Percentiles rank a stretch among this genome's conserved stretches.
Evolutionary conservation across 345 rosid species (phyloP).

Genomic region (Chamaenerion angustifolium): DNA sequence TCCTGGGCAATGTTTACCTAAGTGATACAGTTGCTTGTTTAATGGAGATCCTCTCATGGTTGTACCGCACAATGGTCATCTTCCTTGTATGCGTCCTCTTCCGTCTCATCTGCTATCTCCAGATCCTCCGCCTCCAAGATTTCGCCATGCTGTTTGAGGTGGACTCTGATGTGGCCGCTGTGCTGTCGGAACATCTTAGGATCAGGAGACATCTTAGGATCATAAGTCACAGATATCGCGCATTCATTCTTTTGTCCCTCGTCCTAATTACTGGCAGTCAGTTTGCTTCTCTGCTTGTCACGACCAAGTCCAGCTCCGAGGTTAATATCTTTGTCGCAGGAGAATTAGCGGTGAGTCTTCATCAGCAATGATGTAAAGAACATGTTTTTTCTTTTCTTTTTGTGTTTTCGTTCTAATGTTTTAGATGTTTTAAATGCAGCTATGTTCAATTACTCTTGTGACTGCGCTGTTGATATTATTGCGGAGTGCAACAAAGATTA

Average conservation of each 20-base stretch:
- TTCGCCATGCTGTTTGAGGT: conserved; percentile 55
- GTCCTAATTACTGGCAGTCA: conserved; percentile 75
- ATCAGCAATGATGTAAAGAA: background rate
- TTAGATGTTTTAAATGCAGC: background rate
- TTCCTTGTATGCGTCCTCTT: conserved; percentile 79
- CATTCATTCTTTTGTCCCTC: conserved; percentile 48
- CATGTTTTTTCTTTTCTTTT: background rate
- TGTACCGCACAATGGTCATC: conserved; percentile 68
- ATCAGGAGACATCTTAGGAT: conserved; percentile 75
- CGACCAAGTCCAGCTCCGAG: conserved; percentile 35
- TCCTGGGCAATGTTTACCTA: conserved; percentile 57
- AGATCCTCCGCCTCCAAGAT: conserved; percentile 82
- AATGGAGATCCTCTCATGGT: conserved; percentile 84
- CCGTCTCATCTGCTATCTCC: conserved; percentile 80
- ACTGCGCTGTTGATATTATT: conserved; percentile 47
- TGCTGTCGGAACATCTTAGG: conserved; percentile 69
- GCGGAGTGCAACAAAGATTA: conserved; percentile 80
- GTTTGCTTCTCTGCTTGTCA: conserved; percentile 67
- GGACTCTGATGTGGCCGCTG: conserved; percentile 61
- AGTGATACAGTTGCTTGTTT: conserved; percentile 70
- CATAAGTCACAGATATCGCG: conserved; percentile 73
- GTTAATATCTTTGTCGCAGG: conserved; percentile 56
- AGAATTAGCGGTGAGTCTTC: conserved; percentile 64
- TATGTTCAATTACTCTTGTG: conserved; percentile 17
- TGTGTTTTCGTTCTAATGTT: background rate